phyloP scores from a whole-genome alignment of 805 yeast species.

The Candida chilensis region DNA sequence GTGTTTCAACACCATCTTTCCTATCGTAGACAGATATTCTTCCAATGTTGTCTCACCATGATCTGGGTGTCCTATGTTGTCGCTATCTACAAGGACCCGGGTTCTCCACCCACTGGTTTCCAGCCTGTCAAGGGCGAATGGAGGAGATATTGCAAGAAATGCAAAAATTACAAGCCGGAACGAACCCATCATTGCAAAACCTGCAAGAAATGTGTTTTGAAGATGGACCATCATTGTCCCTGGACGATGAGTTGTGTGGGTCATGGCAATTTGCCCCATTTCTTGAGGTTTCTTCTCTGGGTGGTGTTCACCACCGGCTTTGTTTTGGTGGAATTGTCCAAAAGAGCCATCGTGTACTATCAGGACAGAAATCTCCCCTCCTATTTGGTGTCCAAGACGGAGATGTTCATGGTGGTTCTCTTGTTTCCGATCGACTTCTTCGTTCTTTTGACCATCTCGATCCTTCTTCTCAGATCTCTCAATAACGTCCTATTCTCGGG shows the following conservation, averaged over 20 bases:
- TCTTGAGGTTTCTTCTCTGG: conserved; percentile 67
- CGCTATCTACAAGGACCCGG: conserved; percentile 65
- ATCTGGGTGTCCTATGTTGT: conserved; percentile 67
- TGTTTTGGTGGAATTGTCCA: conserved; percentile 30
- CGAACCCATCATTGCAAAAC: conserved; percentile 80
- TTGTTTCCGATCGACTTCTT: conserved; percentile 47
- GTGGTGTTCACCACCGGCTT: conserved; percentile 42
- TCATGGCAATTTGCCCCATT: conserved; percentile 66
- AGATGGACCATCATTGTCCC: conserved; percentile 92
- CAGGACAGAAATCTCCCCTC: conserved; percentile 41
- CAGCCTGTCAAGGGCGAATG: conserved; percentile 37
- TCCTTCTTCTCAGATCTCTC: conserved; percentile 56
- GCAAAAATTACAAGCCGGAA: conserved; percentile 69
- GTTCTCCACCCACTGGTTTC: conserved; percentile 48
- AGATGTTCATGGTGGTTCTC: conserved; percentile 45
- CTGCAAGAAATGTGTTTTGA: conserved; percentile 66
- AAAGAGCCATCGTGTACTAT: conserved; percentile 35
- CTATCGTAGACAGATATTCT: conserved; percentile 27
- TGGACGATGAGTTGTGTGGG: conserved; percentile 95
- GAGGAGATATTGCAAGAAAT: conserved; percentile 63
- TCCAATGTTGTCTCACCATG: conserved; percentile 38
- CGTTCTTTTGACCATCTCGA: conserved; percentile 48
- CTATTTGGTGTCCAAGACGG: conserved; percentile 41
- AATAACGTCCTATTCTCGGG: conserved; percentile 49
- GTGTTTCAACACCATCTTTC: conserved; percentile 39